Evolutionary conservation across 768 basidiomycete genomes (phyloP).

Genomic region (Boletus vinaceobasis): DNA sequence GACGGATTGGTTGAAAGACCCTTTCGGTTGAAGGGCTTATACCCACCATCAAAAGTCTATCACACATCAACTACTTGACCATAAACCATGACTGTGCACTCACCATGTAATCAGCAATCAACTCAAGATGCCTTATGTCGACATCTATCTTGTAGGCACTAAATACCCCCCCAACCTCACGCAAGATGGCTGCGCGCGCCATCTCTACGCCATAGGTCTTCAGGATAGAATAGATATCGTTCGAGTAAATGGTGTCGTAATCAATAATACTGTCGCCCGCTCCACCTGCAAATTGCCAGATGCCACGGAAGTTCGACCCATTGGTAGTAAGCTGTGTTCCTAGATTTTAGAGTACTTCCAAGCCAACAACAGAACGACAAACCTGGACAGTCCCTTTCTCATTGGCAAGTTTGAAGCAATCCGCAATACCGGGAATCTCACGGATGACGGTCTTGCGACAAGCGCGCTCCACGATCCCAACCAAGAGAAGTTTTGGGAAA

Average conservation of each 20-base stretch:
- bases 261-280: conserved; percentile 61
- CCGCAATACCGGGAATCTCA: conserved; percentile 83
- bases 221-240: conserved; percentile 90
- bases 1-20: conserved; percentile 92
- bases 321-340: conserved; percentile 70
- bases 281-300: conserved; percentile 73
- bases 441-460: conserved; percentile 84
- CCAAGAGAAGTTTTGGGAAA: conserved; percentile 89
- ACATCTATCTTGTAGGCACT: conserved; percentile 95
- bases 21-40: conserved; percentile 96
- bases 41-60: conserved; percentile 96
- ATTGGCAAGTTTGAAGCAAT: conserved; percentile 66
- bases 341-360: not conserved
- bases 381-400: conserved; percentile 55
- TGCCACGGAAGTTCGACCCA: conserved; percentile 87
- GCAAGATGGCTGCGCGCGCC: conserved; percentile 85
- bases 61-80: not conserved
- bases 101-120: conserved; percentile 99
- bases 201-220: conserved; percentile 96
- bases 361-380: conserved; percentile 8
- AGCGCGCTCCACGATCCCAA: conserved; percentile 87
- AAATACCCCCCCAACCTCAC: conserved; percentile 90
- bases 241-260: conserved; percentile 81
- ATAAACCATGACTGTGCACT: conserved; percentile 22
- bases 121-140: conserved; percentile 86